phyloP scores from a whole-genome alignment of 1,284 basidiomycete species.

The Heterobasidion occidentale region DNA sequence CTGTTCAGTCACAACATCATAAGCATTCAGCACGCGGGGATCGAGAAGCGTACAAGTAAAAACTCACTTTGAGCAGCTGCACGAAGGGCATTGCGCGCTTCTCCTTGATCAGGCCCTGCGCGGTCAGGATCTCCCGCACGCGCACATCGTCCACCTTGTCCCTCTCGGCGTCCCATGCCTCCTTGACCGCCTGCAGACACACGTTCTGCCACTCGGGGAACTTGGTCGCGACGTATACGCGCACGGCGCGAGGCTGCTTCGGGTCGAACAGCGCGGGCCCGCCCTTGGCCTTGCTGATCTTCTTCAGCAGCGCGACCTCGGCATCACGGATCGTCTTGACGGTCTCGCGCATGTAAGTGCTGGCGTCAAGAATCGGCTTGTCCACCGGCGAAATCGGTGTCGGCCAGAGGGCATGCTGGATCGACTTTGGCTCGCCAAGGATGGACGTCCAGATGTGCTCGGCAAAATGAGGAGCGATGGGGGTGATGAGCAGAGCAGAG shows the following conservation, averaged over 20 bases:
- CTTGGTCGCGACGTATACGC: constrained; percentile 83
- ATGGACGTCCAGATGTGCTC: constrained; percentile 86
- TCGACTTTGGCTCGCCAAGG: constrained; percentile 66
- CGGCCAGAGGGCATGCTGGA: constrained; percentile 83
- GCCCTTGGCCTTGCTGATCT: constrained; percentile 59
- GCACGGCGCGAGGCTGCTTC: constrained; percentile 77
- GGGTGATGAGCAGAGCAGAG: constrained; percentile 76
- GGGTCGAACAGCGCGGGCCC: constrained; percentile 61
- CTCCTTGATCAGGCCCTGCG: constrained; percentile 88
- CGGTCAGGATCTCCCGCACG: constrained; percentile 63
- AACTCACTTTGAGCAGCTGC: constrained; percentile 78
- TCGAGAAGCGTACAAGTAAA: neutral
- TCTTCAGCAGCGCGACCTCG: constrained; percentile 74
- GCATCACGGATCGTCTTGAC: constrained; percentile 90
- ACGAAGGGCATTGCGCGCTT: constrained; percentile 96
- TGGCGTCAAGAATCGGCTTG: constrained; percentile 60
- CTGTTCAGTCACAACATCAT: constrained; percentile 27
- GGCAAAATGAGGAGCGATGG: constrained; percentile 92
- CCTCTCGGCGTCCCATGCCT: constrained; percentile 53
- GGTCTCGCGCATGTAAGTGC: constrained; percentile 78
- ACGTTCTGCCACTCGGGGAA: constrained; percentile 95
- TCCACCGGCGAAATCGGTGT: constrained; percentile 51
- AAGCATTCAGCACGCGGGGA: neutral
- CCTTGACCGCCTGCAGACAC: constrained; percentile 73
- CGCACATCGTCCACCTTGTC: constrained; percentile 80